phyloP scores from a whole-genome alignment of 192 early-diverging fungal species.

The Lobosporangium transversale region DNA sequence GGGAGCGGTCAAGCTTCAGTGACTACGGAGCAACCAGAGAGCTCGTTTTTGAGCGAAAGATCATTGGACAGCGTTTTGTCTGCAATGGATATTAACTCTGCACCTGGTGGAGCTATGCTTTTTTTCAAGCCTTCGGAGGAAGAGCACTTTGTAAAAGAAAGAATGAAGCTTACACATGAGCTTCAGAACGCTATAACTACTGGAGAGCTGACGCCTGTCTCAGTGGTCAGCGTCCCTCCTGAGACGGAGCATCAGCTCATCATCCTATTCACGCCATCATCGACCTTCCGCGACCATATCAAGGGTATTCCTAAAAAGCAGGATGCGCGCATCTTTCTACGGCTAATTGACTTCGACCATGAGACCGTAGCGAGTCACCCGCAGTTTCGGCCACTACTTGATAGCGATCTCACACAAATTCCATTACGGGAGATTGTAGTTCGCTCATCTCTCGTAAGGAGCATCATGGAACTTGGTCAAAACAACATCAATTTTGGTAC shows the following conservation, averaged over 20 bases:
- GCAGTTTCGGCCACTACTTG: conserved; percentile 80
- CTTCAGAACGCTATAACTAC: conserved; percentile 77
- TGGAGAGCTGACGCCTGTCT: conserved; percentile 71
- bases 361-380: conserved; percentile 74
- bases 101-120: conserved; percentile 61
- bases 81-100: conserved; percentile 71
- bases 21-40: neutral
- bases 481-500: conserved; percentile 97
- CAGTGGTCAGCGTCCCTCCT: conserved; percentile 70
- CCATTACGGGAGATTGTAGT: conserved; percentile 94
- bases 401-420: conserved; percentile 64
- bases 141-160: conserved; percentile 77
- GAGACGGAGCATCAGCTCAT: conserved; percentile 74
- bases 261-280: conserved; percentile 76
- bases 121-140: conserved; percentile 77
- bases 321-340: conserved; percentile 86
- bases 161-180: conserved; percentile 75
- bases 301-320: conserved; percentile 80
- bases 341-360: conserved; percentile 87
- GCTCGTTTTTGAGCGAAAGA: conserved; percentile 15
- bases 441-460: conserved; percentile 82
- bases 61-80: conserved; percentile 70
- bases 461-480: conserved; percentile 93
- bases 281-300: conserved; percentile 64
- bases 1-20: neutral